Evolutionary conservation across 805 yeast genomes (phyloP).

Genomic region (Groenewaldozyma salmanticensis): DNA sequence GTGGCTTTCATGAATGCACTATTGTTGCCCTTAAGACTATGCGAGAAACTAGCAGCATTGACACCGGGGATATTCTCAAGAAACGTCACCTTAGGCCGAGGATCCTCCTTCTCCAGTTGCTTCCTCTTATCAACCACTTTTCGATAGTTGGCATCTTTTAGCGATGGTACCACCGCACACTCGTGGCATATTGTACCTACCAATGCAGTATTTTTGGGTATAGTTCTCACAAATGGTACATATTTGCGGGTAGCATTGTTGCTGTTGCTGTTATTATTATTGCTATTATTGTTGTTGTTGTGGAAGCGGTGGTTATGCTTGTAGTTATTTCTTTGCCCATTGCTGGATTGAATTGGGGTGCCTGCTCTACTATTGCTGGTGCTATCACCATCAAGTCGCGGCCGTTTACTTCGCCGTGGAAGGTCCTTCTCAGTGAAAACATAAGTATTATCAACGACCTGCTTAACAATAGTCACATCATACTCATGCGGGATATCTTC

Average conservation of each 20-base stretch:
- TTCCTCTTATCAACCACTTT: constrained; percentile 52
- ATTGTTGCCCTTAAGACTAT: constrained; percentile 63
- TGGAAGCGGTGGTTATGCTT: too few relatives aligned
- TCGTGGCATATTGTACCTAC: constrained; percentile 88
- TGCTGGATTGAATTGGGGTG: neutral
- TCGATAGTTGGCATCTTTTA: constrained; percentile 58
- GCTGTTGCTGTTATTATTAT: neutral
- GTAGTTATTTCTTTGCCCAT: neutral
- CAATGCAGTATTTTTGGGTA: constrained; percentile 78
- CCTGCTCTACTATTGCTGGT: neutral
- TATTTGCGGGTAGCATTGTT: constrained; percentile 29
- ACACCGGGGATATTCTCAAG: constrained; percentile 80
- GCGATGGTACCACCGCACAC: constrained; percentile 77
- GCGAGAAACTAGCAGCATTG: constrained; percentile 77
- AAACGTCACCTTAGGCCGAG: constrained; percentile 56
- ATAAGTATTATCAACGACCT: constrained; percentile 73
- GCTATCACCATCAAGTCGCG: constrained; percentile 5
- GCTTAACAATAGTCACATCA: constrained; percentile 67
- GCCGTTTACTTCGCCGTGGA: constrained; percentile 23
- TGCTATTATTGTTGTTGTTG: neutral
- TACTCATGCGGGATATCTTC: constrained; percentile 72
- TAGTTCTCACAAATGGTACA: constrained; percentile 77
- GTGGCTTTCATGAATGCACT: constrained; percentile 52
- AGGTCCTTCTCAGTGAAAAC: constrained; percentile 83
- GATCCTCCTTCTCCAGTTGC: constrained; percentile 30